phyloP scores from a whole-genome alignment of 306 rosid species.

The Medicago arabica region DNA sequence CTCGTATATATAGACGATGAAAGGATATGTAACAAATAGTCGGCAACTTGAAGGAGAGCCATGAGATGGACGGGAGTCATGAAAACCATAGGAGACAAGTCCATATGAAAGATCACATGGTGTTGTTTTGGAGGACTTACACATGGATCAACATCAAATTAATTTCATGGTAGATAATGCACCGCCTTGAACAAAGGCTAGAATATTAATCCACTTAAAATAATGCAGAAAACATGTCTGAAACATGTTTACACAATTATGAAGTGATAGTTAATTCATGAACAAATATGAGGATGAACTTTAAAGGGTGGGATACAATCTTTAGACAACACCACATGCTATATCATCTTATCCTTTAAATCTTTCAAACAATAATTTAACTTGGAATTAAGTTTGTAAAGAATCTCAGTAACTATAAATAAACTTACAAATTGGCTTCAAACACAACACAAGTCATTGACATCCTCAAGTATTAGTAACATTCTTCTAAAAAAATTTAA shows the following conservation, averaged over 20 bases:
- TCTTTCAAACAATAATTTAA: neutral
- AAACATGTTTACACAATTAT: constrained; percentile 30
- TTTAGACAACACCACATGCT: neutral
- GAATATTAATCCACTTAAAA: neutral
- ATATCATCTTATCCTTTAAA: neutral
- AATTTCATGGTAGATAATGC: no score
- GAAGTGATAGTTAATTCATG: constrained; percentile 12
- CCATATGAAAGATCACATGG: constrained; percentile 44
- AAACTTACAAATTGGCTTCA: neutral
- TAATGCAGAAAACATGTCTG: constrained; percentile 22
- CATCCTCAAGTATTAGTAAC: neutral
- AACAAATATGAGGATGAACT: constrained; percentile 3
- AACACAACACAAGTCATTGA: neutral
- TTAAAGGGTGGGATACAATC: neutral
- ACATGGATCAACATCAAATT: neutral
- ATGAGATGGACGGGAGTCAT: neutral
- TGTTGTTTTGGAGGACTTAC: constrained; percentile 24
- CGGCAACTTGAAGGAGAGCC: constrained; percentile 1
- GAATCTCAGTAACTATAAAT: neutral
- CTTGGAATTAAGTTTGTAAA: neutral
- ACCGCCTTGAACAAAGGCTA: no score
- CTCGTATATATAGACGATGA: constrained; percentile 43
- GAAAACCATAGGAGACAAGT: constrained; percentile 17
- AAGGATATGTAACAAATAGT: constrained; percentile 5
- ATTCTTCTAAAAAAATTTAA: neutral